These are phyloP conservation scores for Diospyros lotus DNA, from an alignment of 148 eudicot species.

Conservation along the genomic window DNA sequence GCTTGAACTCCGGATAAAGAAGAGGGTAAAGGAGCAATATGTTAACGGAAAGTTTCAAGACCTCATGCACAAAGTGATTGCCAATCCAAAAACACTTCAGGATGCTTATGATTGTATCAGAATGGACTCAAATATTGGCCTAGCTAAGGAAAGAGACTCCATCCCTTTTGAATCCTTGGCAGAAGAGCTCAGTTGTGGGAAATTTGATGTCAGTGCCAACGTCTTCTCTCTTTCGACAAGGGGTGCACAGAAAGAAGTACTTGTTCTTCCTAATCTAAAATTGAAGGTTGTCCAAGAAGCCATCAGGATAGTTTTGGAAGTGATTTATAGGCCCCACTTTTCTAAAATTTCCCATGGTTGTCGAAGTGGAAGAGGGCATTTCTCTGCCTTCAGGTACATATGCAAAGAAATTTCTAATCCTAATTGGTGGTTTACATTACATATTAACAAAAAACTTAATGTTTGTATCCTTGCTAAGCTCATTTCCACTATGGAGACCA, in stretches of 20 bases:
- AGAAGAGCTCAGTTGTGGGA: slow-evolving; percentile 51
- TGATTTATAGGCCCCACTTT: slow-evolving; percentile 78
- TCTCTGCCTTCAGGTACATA: slow-evolving; percentile 75
- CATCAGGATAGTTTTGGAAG: slow-evolving; percentile 76
- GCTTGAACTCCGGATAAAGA: slow-evolving; percentile 61
- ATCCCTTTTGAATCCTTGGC: slow-evolving; percentile 65
- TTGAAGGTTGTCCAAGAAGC: slow-evolving; percentile 70
- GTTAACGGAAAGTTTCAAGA: slow-evolving; percentile 57
- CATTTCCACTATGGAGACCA: slow-evolving; percentile 49
- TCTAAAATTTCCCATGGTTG: slow-evolving; percentile 89
- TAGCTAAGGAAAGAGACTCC: slow-evolving; percentile 25
- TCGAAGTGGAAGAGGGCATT: slow-evolving; percentile 78
- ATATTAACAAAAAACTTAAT: slow-evolving; percentile 58
- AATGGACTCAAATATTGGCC: slow-evolving; percentile 58
- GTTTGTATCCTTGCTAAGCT: slow-evolving; percentile 45
- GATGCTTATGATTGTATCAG: slow-evolving; percentile 77
- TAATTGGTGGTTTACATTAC: slow-evolving; percentile 80
- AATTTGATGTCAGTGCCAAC: slow-evolving; percentile 55
- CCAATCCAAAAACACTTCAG: slow-evolving; percentile 66
- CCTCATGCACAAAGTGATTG: slow-evolving; percentile 59
- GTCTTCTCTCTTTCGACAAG: slow-evolving; percentile 48
- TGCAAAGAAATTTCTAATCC: slow-evolving; percentile 66
- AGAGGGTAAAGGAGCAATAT: slow-evolving; percentile 79
- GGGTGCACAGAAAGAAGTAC: slow-evolving; percentile 51
- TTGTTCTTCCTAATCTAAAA: slow-evolving; percentile 68